phyloP scores from a whole-genome alignment of 2,329 filamentous ascomycete species.

The Fusarium sp. region DNA sequence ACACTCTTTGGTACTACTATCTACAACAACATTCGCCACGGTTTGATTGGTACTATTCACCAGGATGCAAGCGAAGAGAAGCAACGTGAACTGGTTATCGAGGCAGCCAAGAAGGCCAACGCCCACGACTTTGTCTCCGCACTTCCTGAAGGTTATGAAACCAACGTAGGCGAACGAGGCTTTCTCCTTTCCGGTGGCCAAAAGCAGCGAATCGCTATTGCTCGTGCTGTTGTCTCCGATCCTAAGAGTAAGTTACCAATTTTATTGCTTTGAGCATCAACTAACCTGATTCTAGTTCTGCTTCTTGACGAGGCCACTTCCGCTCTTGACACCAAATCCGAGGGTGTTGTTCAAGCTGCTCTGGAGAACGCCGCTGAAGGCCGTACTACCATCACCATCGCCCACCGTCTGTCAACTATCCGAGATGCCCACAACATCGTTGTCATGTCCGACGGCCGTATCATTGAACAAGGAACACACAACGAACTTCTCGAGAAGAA shows the following conservation, averaged over 20 bases:
- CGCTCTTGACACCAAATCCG: slow-evolving; percentile 92
- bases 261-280: neutral
- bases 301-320: slow-evolving; percentile 96
- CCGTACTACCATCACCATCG: slow-evolving; percentile 95
- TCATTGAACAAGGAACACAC: slow-evolving; percentile 93
- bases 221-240: slow-evolving; percentile 88
- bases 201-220: slow-evolving; percentile 96
- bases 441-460: slow-evolving; percentile 86
- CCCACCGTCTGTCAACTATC: slow-evolving; percentile 94
- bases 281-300: slow-evolving; percentile 64
- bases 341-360: slow-evolving; percentile 93
- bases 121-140: slow-evolving; percentile 89
- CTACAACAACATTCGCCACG: slow-evolving; percentile 89
- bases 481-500: slow-evolving; percentile 77
- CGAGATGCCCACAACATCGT: slow-evolving; percentile 95
- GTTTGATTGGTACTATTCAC: slow-evolving; percentile 84
- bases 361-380: slow-evolving; percentile 87
- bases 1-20: slow-evolving; percentile 91
- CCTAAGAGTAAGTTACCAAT: slow-evolving; percentile 71
- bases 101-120: slow-evolving; percentile 90
- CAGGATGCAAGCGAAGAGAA: slow-evolving; percentile 75
- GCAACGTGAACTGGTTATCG: slow-evolving; percentile 76
- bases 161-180: slow-evolving; percentile 93
- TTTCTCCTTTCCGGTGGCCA: slow-evolving; percentile 94
- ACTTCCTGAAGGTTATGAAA: slow-evolving; percentile 90